phyloP scores from a whole-genome alignment of 257 asterid genomes.

The Leonotis leonurus region DNA sequence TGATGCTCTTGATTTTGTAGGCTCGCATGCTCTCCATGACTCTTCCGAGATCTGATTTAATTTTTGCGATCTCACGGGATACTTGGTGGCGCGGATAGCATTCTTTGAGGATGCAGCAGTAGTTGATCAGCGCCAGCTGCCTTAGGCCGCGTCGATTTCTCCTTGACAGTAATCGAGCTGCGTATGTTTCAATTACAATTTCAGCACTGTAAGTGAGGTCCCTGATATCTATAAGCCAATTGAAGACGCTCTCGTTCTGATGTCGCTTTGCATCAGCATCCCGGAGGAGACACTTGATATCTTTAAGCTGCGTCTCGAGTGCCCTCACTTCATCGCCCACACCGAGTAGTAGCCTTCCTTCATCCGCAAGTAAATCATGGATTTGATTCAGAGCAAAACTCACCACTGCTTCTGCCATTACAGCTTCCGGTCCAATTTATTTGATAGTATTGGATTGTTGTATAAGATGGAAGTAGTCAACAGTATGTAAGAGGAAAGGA shows the following conservation, averaged over 20 bases:
- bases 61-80: neutral
- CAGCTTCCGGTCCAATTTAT: too few species aligned
- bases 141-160: neutral
- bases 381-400: neutral
- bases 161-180: neutral
- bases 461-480: too few species aligned
- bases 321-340: neutral
- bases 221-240: too few species aligned
- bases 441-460: too few species aligned
- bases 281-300: neutral
- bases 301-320: neutral
- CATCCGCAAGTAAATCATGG: neutral
- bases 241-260: neutral
- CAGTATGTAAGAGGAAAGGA: too few species aligned
- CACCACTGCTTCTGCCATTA: neutral
- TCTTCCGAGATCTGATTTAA: neutral
- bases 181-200: neutral
- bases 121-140: neutral
- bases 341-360: neutral
- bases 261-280: neutral
- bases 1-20: neutral
- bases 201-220: too few species aligned
- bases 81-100: neutral
- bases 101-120: neutral
- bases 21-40: neutral